phyloP scores from a whole-genome alignment of 1,284 basidiomycete species.

The Fomitiporia mediterranea region DNA sequence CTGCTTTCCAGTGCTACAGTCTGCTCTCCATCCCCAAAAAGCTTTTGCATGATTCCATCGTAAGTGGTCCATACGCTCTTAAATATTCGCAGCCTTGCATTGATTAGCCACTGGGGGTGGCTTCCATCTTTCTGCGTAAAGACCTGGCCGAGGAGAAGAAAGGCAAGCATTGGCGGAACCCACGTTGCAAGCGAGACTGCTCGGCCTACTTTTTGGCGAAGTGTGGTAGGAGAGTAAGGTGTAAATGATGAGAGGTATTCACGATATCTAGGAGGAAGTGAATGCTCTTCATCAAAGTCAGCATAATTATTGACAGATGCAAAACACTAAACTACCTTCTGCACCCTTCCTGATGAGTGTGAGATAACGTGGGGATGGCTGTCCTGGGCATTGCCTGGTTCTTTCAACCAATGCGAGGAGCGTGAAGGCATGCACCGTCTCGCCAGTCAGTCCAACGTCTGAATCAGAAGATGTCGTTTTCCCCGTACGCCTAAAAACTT shows the following conservation, averaged over 20 bases:
- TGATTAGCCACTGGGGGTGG: conserved; percentile 7
- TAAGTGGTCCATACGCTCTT: conserved; percentile 11
- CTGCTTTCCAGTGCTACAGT: too few relatives aligned
- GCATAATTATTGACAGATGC: neutral
- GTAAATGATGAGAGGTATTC: conserved; percentile 12
- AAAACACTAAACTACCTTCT: conserved; percentile 4
- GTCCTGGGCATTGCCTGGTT: conserved; percentile 2
- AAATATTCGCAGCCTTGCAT: neutral
- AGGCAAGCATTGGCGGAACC: neutral
- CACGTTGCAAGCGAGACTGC: conserved; percentile 11
- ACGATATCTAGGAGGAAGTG: conserved; percentile 11
- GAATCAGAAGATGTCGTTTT: too few relatives aligned
- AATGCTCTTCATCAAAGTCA: conserved; percentile 9
- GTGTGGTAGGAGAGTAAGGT: conserved; percentile 2
- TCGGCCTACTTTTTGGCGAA: conserved; percentile 15
- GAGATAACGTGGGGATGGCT: conserved; percentile 20
- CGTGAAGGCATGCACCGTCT: conserved; percentile 17
- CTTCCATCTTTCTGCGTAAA: conserved; percentile 3
- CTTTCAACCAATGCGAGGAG: conserved; percentile 11
- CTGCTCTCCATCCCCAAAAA: conserved; percentile 18
- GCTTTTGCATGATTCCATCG: conserved; percentile 3
- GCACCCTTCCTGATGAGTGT: conserved; percentile 18
- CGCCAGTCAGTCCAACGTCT: neutral
- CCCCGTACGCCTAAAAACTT: neutral
- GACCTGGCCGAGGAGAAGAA: conserved; percentile 1